Evolutionary conservation across 179 eudicot genomes (phyloP), one percentile per base, ranked within the genome.

Genomic region (Pouteria campechiana): DNA sequence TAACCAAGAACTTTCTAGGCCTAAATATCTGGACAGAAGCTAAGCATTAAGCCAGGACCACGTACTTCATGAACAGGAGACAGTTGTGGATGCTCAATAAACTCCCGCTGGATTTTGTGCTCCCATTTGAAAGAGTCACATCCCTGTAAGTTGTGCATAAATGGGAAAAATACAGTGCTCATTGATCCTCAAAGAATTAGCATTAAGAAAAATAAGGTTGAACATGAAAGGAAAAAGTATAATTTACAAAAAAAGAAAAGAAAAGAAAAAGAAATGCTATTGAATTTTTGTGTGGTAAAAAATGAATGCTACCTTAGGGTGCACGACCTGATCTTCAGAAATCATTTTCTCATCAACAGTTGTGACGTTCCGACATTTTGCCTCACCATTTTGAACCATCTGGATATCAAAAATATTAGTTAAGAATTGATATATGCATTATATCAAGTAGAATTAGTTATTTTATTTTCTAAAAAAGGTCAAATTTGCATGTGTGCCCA

Each of bases 301-400:
- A n/a, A n/a, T n/a, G n/a, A n/a, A n/a, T n/a, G 12, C 6, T 58
- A 66, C 70, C 58, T 55, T 59, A 19, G 37, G 17, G n/a, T n/a
- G 6, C 31, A 51, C 16, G 17, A 15, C 48, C 15, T 55, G 51
- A 16, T 72, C 70, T 65, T 72, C 67, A 34, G 61, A 41, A 44
- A 55, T 52, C 3, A 47, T 43, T 31, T 59, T 72, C 58, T 63
- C 78, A 30, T 72, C 78, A 28, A 41, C 34, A 31, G 54, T 27
- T 27, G 47, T 32, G 22, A 31, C 36, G 22, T 44, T 43, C 7
- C 58, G 29, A 44, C 64, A 72, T 41, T 63, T 72, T 54, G 59
- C 67, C 16, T 54, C 70, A 37, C 74, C 74, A 51, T 50, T 51
- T 14, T 53, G 55, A 16, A 72, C 74, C 74, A 63, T 72, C 78